Conservation (phyloP, 805 yeast species). For the Tetrapisispora namnaoensis region DNA sequence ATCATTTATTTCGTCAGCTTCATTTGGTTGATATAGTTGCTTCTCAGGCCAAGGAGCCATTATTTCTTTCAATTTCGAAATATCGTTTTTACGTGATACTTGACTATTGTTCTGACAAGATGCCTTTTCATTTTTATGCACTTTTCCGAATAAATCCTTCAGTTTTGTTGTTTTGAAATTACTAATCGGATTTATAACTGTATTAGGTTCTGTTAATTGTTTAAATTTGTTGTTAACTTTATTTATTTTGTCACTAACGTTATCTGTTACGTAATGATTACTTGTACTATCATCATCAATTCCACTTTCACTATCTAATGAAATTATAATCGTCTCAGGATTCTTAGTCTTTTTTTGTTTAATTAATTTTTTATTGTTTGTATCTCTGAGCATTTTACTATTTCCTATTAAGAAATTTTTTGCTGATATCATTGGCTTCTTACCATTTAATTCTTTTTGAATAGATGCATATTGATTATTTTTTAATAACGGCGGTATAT, state of each 20-base stretch:
- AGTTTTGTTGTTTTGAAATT: slow-evolving; percentile 18
- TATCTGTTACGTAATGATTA: not conserved
- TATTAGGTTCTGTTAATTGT: slow-evolving; percentile 4
- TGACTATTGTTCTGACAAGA: not conserved
- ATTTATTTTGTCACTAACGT: not conserved
- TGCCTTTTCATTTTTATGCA: slow-evolving; percentile 3
- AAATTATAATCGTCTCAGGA: slow-evolving; percentile 4
- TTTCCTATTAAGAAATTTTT: slow-evolving; percentile 1
- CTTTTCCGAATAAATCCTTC: slow-evolving; percentile 15
- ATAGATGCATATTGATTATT: slow-evolving; percentile 5
- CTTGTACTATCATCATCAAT: slow-evolving; percentile 3
- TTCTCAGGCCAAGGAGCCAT: slow-evolving; percentile 15
- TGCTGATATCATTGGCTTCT: not conserved
- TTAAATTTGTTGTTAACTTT: slow-evolving; percentile 4
- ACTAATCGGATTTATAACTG: slow-evolving; percentile 7
- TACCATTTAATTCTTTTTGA: slow-evolving; percentile 2
- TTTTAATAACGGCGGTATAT: slow-evolving; percentile 6
- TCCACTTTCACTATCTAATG: slow-evolving; percentile 6
- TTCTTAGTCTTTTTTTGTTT: not conserved
- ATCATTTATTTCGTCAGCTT: not conserved
- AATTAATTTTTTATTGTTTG: not conserved
- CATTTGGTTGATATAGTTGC: slow-evolving; percentile 9
- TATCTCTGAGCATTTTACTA: not conserved
- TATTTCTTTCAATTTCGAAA: slow-evolving; percentile 12
- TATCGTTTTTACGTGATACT: slow-evolving; percentile 5